Evolutionary conservation across 2,329 filamentous ascomycete genomes (phyloP), one percentile per base, ranked within the genome.

Genomic region (Graphilbum ipis-grandicollis): DNA sequence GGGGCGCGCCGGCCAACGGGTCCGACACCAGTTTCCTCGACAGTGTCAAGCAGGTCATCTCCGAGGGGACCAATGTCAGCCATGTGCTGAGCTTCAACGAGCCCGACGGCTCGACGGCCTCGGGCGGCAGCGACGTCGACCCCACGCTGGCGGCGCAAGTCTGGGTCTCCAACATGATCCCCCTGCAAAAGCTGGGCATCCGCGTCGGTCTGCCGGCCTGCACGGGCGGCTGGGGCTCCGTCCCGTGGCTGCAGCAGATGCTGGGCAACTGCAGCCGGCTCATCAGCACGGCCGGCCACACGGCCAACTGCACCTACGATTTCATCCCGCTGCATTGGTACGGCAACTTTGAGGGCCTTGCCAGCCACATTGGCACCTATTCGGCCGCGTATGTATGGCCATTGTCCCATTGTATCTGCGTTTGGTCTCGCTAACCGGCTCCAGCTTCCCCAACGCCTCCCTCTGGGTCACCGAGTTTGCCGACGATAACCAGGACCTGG

Each of bases 401-500:
- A n/a, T n/a, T n/a, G n/a, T n/a, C n/a, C n/a, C n/a, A n/a, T n/a
- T n/a, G n/a, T n/a, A n/a, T 19, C 18, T 32, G 51, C 7, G 3
- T 26, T 31, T 15, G 30, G 39, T 48, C 37, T 30, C 34, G 8
- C 10, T 28, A 13, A 28, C 9, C 14, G 26, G 26, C 23, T 9
- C 10, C 31, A 72, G 68, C 18, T 77, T 71, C 52, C 74, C 72
- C 9, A 63, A 68, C 42, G 59, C 62, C 25, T 63, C 67, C 4
- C 70, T 86, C 42, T 88, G 81, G 82, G 62, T 88, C 10, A 88
- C 82, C 19, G 82, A 90, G 55, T 85, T 78, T 52, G 80, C 76
- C 28, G 65, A 66, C 38, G 58, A 71, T 39, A 54, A 76, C 42
- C 61, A 69, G 47, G 58, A 65, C 19, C 62, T 83, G 14, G 41